Conservation (phyloP, 257 asterid species). For the Plantago major region DNA sequence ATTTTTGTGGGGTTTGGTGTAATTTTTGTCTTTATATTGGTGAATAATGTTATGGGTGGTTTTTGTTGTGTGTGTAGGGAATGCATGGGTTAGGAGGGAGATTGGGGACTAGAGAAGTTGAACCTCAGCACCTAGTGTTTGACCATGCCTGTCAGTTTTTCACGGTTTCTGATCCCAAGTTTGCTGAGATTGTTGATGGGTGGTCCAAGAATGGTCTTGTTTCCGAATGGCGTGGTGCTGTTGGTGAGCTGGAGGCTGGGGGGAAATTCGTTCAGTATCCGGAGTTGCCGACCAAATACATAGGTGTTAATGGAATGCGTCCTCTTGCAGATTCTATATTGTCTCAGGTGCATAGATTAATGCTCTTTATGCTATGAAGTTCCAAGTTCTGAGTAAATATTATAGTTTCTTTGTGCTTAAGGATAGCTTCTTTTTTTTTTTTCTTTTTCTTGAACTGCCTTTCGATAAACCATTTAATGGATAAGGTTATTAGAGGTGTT, state of each 20-base stretch:
- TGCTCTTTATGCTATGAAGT: background rate
- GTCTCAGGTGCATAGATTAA: slow-evolving; percentile 47
- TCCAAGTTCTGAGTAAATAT: background rate
- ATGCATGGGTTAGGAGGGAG: slow-evolving; percentile 93
- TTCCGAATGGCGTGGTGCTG: slow-evolving; percentile 56
- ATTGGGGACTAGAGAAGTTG: slow-evolving; percentile 82
- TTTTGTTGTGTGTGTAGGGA: slow-evolving; percentile 48
- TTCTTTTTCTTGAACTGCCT: no score
- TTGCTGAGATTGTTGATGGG: slow-evolving; percentile 59
- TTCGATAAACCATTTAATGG: no score
- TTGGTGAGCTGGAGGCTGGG: slow-evolving; percentile 78
- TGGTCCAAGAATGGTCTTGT: slow-evolving; percentile 74
- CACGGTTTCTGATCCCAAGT: slow-evolving; percentile 61
- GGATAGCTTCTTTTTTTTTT: no score
- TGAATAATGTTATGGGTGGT: slow-evolving; percentile 14
- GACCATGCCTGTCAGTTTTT: slow-evolving; percentile 98
- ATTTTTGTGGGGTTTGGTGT: background rate
- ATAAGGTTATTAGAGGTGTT: no score
- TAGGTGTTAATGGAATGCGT: slow-evolving; percentile 84
- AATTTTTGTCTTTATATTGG: background rate
- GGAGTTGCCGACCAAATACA: slow-evolving; percentile 54
- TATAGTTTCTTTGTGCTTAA: background rate
- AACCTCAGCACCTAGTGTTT: slow-evolving; percentile 59
- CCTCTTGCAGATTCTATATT: slow-evolving; percentile 79
- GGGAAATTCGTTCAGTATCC: slow-evolving; percentile 63